phyloP scores from a whole-genome alignment of 1,284 basidiomycete genomes.

The Coniophora puteana region DNA sequence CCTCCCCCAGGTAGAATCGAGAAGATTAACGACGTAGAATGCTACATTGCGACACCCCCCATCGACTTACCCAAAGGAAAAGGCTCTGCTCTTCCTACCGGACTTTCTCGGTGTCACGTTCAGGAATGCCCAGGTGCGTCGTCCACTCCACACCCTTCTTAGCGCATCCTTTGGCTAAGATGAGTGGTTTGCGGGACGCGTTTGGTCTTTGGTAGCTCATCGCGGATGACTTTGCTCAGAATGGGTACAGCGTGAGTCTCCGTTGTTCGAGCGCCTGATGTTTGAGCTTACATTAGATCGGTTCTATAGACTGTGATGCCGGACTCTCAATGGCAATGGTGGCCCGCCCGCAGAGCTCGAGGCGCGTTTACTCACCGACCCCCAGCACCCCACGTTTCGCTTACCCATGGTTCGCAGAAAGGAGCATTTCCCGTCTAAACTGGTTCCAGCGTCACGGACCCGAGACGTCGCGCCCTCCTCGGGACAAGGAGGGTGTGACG shows the following conservation, averaged over 20 bases:
- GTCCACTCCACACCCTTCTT: not conserved
- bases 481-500: conserved; percentile 22
- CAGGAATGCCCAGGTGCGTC: conserved; percentile 37
- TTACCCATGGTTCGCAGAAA: not conserved
- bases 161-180: not conserved
- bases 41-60: conserved; percentile 36
- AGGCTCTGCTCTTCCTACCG: conserved; percentile 38
- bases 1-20: conserved; percentile 20
- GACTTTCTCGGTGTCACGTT: conserved; percentile 46
- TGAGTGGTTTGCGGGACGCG: too few relatives aligned
- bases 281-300: too few relatives aligned
- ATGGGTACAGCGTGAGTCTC: conserved; percentile 38
- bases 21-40: conserved; percentile 31
- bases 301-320: conserved; percentile 26
- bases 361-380: not conserved
- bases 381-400: not conserved
- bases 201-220: conserved; percentile 21
- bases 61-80: conserved; percentile 38
- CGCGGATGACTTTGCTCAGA: conserved; percentile 48
- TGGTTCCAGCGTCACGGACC: conserved; percentile 22
- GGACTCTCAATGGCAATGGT: conserved; percentile 37
- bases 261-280: not conserved
- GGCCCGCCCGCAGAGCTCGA: conserved; percentile 20
- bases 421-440: conserved; percentile 8
- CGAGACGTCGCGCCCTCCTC: conserved; percentile 19